phyloP scores from a whole-genome alignment of 139 green algal species.

The Edaphochlamys debaryana region DNA sequence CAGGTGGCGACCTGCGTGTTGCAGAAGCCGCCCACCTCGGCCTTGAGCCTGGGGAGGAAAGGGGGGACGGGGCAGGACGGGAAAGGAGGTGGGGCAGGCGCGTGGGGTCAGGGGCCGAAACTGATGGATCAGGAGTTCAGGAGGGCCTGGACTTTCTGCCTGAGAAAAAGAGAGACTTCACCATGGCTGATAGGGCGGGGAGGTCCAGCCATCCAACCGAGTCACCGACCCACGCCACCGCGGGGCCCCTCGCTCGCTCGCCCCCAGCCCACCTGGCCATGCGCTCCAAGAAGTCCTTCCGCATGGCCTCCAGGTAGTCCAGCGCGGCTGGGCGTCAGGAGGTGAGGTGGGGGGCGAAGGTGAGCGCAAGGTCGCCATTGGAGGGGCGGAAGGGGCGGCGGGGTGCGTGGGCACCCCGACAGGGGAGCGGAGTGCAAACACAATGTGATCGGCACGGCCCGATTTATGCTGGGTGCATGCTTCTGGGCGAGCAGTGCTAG shows the following conservation, averaged over 20 bases:
- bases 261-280: conserved; percentile 41
- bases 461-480: too few species aligned
- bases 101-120: too few species aligned
- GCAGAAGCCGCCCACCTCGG: conserved; percentile 24
- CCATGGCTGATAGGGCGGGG: too few species aligned
- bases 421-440: too few species aligned
- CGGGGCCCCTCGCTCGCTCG: background rate
- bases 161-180: too few species aligned
- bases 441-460: too few species aligned
- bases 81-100: background rate
- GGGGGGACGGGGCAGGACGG: too few species aligned
- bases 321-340: conserved; percentile 5
- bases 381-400: too few species aligned
- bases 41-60: conserved; percentile 20
- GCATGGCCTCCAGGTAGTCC: conserved; percentile 42
- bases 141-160: background rate
- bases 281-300: conserved; percentile 48
- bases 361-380: background rate
- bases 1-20: conserved; percentile 1
- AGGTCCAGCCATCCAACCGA: background rate
- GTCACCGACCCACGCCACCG: background rate
- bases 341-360: background rate
- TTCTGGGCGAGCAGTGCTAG: too few species aligned
- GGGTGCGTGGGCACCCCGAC: too few species aligned
- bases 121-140: too few species aligned